These are phyloP conservation scores for Podila epicladia DNA, from an alignment of 192 early-diverging fungal species.

Conservation along the genomic window DNA sequence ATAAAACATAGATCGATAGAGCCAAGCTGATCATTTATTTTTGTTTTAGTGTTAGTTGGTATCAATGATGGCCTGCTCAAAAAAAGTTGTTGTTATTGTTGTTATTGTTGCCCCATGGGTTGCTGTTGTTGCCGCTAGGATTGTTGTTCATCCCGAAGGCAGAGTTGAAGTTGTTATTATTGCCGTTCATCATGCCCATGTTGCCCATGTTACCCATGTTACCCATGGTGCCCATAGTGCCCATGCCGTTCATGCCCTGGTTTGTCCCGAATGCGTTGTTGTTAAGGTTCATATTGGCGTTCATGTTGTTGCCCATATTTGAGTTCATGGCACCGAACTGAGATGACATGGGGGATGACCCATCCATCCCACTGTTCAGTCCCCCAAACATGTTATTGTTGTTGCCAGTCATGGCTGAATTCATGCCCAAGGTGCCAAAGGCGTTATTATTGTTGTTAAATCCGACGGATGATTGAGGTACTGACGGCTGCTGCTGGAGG, in stretches of 20 bases:
- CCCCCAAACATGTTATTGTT: slow-evolving; percentile 31
- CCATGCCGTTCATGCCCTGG: slow-evolving; percentile 20
- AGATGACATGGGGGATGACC: slow-evolving; percentile 13
- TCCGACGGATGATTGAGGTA: background rate
- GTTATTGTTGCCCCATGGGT: slow-evolving; percentile 28
- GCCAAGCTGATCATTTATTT: slow-evolving; percentile 1
- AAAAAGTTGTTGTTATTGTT: slow-evolving; percentile 32
- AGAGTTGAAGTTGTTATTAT: slow-evolving; percentile 21
- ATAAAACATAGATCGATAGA: background rate
- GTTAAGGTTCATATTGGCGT: slow-evolving; percentile 4
- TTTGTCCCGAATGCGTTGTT: slow-evolving; percentile 8
- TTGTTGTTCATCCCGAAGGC: slow-evolving; percentile 36
- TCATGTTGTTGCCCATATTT: slow-evolving; percentile 3
- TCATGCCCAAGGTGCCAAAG: slow-evolving; percentile 10
- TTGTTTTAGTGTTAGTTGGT: too few species aligned
- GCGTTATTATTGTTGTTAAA: slow-evolving; percentile 18
- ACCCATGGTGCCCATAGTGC: slow-evolving; percentile 2
- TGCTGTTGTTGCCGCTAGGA: slow-evolving; percentile 13
- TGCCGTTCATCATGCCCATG: slow-evolving; percentile 6
- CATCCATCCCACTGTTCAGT: background rate
- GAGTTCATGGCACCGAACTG: background rate
- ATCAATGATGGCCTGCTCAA: background rate
- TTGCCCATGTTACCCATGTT: slow-evolving; percentile 7
- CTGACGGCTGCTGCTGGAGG: background rate
- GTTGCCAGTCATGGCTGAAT: slow-evolving; percentile 10